Base-by-base conservation (phyloP, 139 green algal species). In the Chlorella ohadii region DNA sequence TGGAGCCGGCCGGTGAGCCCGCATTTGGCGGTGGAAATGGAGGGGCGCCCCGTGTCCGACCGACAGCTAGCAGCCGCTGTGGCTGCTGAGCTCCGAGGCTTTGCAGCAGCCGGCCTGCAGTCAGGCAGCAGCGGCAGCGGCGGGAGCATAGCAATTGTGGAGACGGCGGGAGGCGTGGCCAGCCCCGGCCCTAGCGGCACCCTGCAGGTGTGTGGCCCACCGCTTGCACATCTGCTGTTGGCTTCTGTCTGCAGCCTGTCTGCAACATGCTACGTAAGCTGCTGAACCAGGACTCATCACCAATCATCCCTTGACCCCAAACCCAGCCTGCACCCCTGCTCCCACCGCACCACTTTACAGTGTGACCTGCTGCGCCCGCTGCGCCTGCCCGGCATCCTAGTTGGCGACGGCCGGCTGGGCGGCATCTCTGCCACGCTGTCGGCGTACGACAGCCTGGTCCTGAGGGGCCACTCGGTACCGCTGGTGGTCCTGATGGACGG, bases 371-470 rank as follows among this genome's bases (percentile, higher is more conserved):
- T 95, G 73, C 92, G 95, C 34, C 84, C 92, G 1, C 90, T 98
- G 56, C 85, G 94, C 33, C 91, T 98, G 55, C 97, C 97, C 0
- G 91, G 83, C 5, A 36, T 99, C 17, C 90, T 99, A 11, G 94
- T 99, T 15, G 97, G 95, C 3, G 96, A 99, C 77, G 86, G 92
- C 4, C 82, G 90, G 0, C 92, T 99, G 41, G 97, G 97, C 0
- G 97, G 97, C 77, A 98, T 99, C 85, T 97, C 94, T 17, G 89
- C 91, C 72, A 99, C 96, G 6, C 84, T 99, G 6, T 87, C 93
- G 0, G 92, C 96, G 0, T 92, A 94, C 33, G 97, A 99, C 61
- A 92, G 83, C 27, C 83, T 93, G 34, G n/a, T 33, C 4, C 11
- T 86, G 41, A 79, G 97, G 9, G 97, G 97, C 15, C 96, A 96